These are phyloP conservation scores for Hemisphaericaspora xylofermentans DNA, from an alignment of 1,139 yeast species.

Conservation along the genomic window DNA sequence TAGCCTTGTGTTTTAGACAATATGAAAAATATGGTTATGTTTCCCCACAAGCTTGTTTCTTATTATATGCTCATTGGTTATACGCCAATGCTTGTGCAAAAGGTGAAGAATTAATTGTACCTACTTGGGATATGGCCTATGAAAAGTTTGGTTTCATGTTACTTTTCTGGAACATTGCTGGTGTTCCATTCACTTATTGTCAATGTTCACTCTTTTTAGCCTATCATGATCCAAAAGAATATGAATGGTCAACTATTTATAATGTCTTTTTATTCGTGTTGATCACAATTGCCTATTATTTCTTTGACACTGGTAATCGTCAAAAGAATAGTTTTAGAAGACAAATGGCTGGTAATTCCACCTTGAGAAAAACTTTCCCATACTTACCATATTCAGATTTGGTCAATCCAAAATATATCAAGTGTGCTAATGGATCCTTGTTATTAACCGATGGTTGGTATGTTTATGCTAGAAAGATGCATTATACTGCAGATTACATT, in stretches of 20 bases:
- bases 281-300: constrained; percentile 73
- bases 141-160: constrained; percentile 98
- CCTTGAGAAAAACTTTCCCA: constrained; percentile 85
- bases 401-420: constrained; percentile 79
- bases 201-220: constrained; percentile 84
- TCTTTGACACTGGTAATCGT: constrained; percentile 92
- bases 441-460: constrained; percentile 94
- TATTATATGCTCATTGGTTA: constrained; percentile 84
- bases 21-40: constrained; percentile 77
- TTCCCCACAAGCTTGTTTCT: constrained; percentile 70
- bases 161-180: constrained; percentile 97
- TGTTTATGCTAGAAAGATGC: constrained; percentile 85
- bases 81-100: constrained; percentile 97
- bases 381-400: constrained; percentile 82
- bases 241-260: constrained; percentile 66
- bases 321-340: constrained; percentile 95
- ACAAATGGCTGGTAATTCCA: constrained; percentile 74
- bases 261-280: constrained; percentile 54
- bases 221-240: constrained; percentile 80
- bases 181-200: constrained; percentile 97
- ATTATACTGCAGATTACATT: constrained; percentile 91
- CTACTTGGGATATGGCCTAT: constrained; percentile 99
- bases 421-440: constrained; percentile 79
- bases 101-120: constrained; percentile 95
- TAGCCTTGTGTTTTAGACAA: constrained; percentile 77